Conservation (phyloP, 208 protist species). For the Trypanosoma lewisi region DNA sequence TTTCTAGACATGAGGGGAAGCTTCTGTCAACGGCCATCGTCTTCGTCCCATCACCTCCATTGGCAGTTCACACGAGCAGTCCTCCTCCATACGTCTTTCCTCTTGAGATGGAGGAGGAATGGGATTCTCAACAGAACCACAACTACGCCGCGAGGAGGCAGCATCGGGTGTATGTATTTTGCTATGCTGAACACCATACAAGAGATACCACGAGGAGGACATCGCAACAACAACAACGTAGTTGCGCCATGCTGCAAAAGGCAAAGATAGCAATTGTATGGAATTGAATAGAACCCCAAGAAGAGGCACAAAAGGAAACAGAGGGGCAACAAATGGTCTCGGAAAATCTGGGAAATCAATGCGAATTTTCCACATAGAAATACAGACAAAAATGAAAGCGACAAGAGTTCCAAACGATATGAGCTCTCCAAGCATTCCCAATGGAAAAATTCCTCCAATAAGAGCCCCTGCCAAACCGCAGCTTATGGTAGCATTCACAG, state of each 20-base stretch:
- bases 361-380: slow-evolving; percentile 31
- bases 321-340: slow-evolving; percentile 28
- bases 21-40: no score
- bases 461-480: slow-evolving; percentile 23
- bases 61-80: slow-evolving; percentile 5
- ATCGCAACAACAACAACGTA: slow-evolving; percentile 22
- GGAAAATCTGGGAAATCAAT: slow-evolving; percentile 27
- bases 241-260: slow-evolving; percentile 27
- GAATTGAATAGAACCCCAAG: slow-evolving; percentile 24
- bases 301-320: slow-evolving; percentile 28
- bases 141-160: not conserved
- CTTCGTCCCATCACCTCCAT: not conserved
- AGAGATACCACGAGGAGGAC: slow-evolving; percentile 24
- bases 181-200: slow-evolving; percentile 27
- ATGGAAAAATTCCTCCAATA: slow-evolving; percentile 32
- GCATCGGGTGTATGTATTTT: not conserved
- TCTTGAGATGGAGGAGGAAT: not conserved
- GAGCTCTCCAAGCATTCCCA: slow-evolving; percentile 38
- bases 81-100: slow-evolving; percentile 14
- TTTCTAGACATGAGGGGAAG: no score
- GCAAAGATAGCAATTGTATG: slow-evolving; percentile 30
- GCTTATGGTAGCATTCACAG: slow-evolving; percentile 20
- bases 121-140: not conserved
- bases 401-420: slow-evolving; percentile 47
- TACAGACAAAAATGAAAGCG: slow-evolving; percentile 36